Conservation (phyloP, 2,329 filamentous ascomycete species). For the Microsporum canis region DNA sequence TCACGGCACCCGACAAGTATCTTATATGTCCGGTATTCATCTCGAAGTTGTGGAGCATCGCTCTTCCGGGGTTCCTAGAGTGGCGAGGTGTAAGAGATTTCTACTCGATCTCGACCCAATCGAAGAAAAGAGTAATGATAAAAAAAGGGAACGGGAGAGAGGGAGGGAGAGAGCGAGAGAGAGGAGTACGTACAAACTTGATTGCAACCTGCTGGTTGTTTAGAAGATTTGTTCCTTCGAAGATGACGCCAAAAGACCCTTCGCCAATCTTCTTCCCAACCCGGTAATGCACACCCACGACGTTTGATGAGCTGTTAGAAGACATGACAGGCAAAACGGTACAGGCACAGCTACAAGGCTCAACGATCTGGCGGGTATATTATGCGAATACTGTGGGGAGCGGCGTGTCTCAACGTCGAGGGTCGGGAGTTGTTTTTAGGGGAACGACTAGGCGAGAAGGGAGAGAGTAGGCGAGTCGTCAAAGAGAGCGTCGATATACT, state of each 20-base stretch:
- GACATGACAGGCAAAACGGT: constrained; percentile 47
- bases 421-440: no score
- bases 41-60: constrained; percentile 90
- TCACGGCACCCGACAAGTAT: constrained; percentile 97
- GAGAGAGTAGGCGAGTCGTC: no score
- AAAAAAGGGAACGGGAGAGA: background rate
- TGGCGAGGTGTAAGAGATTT: background rate
- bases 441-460: no score
- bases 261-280: constrained; percentile 99
- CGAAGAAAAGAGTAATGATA: constrained; percentile 7
- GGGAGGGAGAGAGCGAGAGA: background rate
- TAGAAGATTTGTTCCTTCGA: constrained; percentile 94
- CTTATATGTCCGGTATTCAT: constrained; percentile 99
- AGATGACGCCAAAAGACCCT: constrained; percentile 96
- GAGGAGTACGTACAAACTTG: constrained; percentile 68
- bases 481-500: no score
- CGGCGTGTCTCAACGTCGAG: no score
- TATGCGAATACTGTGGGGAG: no score
- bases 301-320: constrained; percentile 74
- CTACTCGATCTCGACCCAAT: background rate
- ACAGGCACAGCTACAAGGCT: no score
- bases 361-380: no score
- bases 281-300: constrained; percentile 96
- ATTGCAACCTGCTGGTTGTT: constrained; percentile 99
- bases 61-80: constrained; percentile 89